Base-by-base conservation (phyloP, 2,329 filamentous ascomycete genomes). In the Aspergillus neoniger region DNA sequence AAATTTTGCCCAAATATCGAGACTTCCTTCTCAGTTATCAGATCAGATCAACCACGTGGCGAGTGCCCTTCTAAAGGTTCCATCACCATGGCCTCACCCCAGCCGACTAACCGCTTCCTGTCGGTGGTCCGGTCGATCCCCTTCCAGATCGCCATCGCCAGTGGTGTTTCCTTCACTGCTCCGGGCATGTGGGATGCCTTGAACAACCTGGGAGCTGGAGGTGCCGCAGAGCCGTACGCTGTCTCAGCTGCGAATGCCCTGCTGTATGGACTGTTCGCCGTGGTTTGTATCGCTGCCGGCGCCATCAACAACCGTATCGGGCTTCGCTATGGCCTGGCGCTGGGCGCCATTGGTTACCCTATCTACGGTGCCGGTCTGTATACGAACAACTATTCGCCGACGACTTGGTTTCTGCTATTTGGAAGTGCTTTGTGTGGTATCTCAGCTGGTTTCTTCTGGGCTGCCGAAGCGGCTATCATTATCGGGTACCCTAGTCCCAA, bases 301-400 rank as follows among this genome's bases (percentile, higher is more conserved):
- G 59, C 59, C 8, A 61, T 61, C 44, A 61, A 61, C 51, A 61
- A 61, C 59, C 59, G 59, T 21, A 61, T 61, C 17, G 59, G 59
- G 14, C 55, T 61, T 17, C 59, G 59, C 5, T 58, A 44, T 15
- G 59, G 59, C 3, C 19, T 61, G 43, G 59, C 56, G 1, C 28
- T 61, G 14, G 59, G 59, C 9, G 43, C 55, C 8, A 61, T 61
- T 10, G 59, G 59, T 8, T 61, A 61, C 19, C 59, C 59, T 3
- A 61, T 61, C 25, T 61, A 61, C 19, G 59, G 59, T 3, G 59
- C 59, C 19, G 59, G 59, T 7, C 55, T 61, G 4, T 61, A 61
- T 43, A 61, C 59, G 17, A 61, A 61, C 12, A 61, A 61, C 14
- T 61, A 58, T 39, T 51, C 55, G 8, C 51, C 59, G 32, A 61